These are phyloP conservation scores for Verticillium albo-atrum DNA, from an alignment of 2,329 filamentous ascomycete genomes.

Conservation along the genomic window DNA sequence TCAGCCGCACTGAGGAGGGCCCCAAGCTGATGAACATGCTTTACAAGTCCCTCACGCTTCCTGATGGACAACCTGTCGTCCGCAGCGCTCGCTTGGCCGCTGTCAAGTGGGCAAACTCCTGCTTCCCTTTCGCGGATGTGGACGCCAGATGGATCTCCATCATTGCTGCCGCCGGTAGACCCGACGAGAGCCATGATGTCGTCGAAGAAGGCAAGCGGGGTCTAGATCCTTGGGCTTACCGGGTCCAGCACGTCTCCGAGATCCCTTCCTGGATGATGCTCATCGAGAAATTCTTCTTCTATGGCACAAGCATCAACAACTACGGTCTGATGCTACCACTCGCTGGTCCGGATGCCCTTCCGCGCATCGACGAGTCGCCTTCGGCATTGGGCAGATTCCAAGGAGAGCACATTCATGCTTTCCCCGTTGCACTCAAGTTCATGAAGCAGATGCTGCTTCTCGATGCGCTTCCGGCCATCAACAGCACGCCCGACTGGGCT, in stretches of 20 bases:
- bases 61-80: conserved; percentile 45
- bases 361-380: neutral
- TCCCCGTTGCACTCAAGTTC: conserved; percentile 67
- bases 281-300: conserved; percentile 44
- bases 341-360: neutral
- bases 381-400: conserved; percentile 40
- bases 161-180: conserved; percentile 65
- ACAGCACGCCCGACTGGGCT: conserved; percentile 79
- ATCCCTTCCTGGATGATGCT: conserved; percentile 43
- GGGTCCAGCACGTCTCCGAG: conserved; percentile 19
- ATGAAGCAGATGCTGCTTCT: conserved; percentile 52
- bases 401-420: conserved; percentile 46
- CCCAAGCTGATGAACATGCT: conserved; percentile 48
- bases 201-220: conserved; percentile 87
- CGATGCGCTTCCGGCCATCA: conserved; percentile 41
- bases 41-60: conserved; percentile 60
- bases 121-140: conserved; percentile 73
- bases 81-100: conserved; percentile 76
- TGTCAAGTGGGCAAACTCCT: conserved; percentile 86
- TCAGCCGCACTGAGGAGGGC: conserved; percentile 17
- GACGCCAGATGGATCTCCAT: conserved; percentile 85
- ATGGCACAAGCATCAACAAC: conserved; percentile 22
- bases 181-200: conserved; percentile 72
- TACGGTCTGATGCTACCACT: neutral
- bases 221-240: conserved; percentile 61